Evolutionary conservation across 805 yeast species (phyloP).

Genomic region (Candida alai): DNA sequence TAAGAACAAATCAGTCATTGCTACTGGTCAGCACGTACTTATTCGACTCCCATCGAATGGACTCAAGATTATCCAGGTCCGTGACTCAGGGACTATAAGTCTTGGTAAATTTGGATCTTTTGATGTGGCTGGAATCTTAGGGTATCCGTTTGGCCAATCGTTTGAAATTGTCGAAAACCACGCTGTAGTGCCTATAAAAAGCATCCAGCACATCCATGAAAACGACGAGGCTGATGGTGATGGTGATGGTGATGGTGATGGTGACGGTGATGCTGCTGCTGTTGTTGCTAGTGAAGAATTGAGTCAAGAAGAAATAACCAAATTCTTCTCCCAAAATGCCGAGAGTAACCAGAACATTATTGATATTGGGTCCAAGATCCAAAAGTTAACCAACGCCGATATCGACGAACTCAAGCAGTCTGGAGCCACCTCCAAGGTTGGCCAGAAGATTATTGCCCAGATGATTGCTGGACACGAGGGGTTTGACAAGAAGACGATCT

Average conservation of each 20-base stretch:
- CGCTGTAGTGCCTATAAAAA: constrained; percentile 46
- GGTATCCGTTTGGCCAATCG: constrained; percentile 82
- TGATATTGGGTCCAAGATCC: constrained; percentile 67
- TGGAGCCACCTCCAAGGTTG: constrained; percentile 57
- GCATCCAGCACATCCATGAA: constrained; percentile 26
- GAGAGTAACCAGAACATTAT: constrained; percentile 63
- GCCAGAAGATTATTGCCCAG: constrained; percentile 74
- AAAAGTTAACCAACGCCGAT: constrained; percentile 71
- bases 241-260: too few relatives aligned
- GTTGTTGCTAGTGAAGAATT: constrained; percentile 34
- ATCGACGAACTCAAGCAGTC: constrained; percentile 77
- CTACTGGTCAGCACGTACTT: constrained; percentile 53
- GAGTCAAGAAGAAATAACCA: constrained; percentile 35
- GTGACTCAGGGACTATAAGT: constrained; percentile 55
- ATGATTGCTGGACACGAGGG: constrained; percentile 82
- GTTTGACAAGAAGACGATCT: constrained; percentile 83
- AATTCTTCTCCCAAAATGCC: constrained; percentile 43
- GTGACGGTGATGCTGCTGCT: too few relatives aligned
- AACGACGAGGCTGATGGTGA: constrained; percentile 22
- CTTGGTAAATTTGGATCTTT: constrained; percentile 93
- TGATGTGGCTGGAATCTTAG: constrained; percentile 67
- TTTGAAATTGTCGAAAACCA: constrained; percentile 73
- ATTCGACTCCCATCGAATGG: constrained; percentile 81
- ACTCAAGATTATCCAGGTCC: constrained; percentile 65
- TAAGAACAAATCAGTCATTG: constrained; percentile 27